Evolutionary conservation across 306 rosid species (phyloP), one percentile per base, ranked within the genome.

Genomic region (Ormosia emarginata): DNA sequence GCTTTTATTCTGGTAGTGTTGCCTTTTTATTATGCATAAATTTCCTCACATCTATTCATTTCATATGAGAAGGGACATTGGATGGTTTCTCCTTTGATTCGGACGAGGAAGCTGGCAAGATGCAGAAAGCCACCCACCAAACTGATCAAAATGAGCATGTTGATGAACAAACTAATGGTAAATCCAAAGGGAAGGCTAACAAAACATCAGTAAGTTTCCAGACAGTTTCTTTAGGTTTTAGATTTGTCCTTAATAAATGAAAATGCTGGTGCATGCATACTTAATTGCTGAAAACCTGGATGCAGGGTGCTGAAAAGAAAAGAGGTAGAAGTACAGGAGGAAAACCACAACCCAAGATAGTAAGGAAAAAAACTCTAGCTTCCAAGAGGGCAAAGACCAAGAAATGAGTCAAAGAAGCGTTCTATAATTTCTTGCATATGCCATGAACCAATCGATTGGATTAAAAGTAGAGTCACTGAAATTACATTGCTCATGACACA

Each of bases 81-180:
- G 99, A 95, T 49, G 97, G 99, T 83, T 95, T 93, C 86, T 87
- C 83, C 39, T 95, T 95, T 85, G 97, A 93, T 87, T 95, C 98
- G 9, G 99, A 93, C n/a, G 97, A 93, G 50, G 99, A 95, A 83
- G 85, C 85, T 34, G 88, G 89, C 65, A 95, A 89, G 87, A 81
- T 82, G 47, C 92, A 89, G 8, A 95, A 95, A 57, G 80, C 81
- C 57, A 43, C 88, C 79, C 84, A 82, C 47, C 89, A 88, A 81
- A 65, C 92, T 71, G 93, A 89, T 78, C 84, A 88, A 75, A 79
- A 79, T 11, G 95, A 88, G 79, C 84, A 78, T 49, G 88, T 14
- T 55, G 94, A 89, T 67, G 98, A 87, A 36, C 90, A 84, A 74
- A 46, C 85, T 50, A 77, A 84, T 56, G 88, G 88, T 57, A 88